Evolutionary conservation across 306 rosid genomes (phyloP).

Genomic region (Quercus glauca): DNA sequence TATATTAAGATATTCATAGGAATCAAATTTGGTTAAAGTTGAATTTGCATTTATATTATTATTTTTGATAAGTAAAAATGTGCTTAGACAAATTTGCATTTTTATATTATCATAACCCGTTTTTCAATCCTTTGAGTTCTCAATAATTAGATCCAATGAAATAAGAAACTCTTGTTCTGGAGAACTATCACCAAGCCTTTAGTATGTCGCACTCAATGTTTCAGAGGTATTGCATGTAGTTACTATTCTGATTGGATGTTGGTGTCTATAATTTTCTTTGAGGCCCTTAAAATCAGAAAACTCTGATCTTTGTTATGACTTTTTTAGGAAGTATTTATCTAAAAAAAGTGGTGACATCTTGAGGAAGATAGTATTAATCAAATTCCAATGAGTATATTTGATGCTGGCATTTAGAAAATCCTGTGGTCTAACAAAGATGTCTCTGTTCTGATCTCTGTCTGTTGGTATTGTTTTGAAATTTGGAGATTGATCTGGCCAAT

Average conservation of each 20-base stretch:
- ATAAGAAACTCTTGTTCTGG: background rate
- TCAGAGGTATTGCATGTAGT: background rate
- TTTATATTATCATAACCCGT: background rate
- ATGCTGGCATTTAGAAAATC: background rate
- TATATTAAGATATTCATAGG: background rate
- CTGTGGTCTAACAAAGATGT: background rate
- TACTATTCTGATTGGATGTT: background rate
- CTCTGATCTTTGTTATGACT: background rate
- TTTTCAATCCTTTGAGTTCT: background rate
- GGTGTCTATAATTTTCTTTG: background rate
- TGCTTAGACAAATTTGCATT: too few species aligned
- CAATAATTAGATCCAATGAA: background rate
- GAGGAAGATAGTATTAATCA: background rate
- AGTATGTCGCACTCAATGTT: background rate
- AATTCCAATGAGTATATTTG: background rate
- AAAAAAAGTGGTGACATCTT: background rate
- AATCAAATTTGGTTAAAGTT: constrained; percentile 15
- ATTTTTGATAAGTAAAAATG: background rate
- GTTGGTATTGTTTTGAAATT: background rate
- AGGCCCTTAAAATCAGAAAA: background rate
- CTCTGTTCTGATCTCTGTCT: background rate
- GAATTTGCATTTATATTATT: background rate
- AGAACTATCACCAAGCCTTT: background rate
- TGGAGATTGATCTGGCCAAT: background rate
- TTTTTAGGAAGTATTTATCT: background rate